Base-by-base conservation (phyloP, 2,329 filamentous ascomycete genomes). In the Fusarium verrucosum region DNA sequence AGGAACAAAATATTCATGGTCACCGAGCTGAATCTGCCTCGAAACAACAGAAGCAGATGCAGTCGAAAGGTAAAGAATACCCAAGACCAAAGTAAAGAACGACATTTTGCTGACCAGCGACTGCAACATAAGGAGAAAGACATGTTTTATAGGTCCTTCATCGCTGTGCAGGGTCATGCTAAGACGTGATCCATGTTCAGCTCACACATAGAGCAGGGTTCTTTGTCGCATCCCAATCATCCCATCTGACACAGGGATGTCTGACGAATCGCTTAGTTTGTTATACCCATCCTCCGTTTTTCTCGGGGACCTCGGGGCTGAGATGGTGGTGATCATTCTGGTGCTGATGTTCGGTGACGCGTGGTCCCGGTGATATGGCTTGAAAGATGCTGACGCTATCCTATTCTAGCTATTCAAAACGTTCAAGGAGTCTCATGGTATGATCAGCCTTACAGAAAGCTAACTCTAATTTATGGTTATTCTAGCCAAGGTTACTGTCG, bases 1-100 rank as follows among this genome's bases (percentile, higher is more conserved):
- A 6, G 61, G 61, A 8, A 64, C 25, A 55, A 64, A 64, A 35
- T 55, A 64, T 28, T 64, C 59, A 25, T 35, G 9, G 1, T 59
- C 17, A 3, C 43, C 59, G 3, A 64, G 10, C 6, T 64, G 43
- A 10, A 64, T 64, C 28, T 64, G 61, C 8, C 59, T 44, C 3
- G 61, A 64, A 7, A 64, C 46, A 25, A 43, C 45, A 13, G 41
- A 49, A 10, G 59, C 59, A 35, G 43, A 45, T 5, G 17, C 53
- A 13, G 28, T 2, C 4, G 35, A 10, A 8, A 54, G 23, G 23
- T n/a, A 49, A 17, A 64, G 25, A 3, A 47, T 8, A 23, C 36
- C 26, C 11, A 58, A 5, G 5, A 23, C 20, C 14, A 63, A 19
- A 13, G 20, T 19, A 19, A 22, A 36, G 19, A 44, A 41, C 19